Evolutionary conservation across 2,329 filamentous ascomycete genomes (phyloP).

Genomic region (Aspergillus sp.): DNA sequence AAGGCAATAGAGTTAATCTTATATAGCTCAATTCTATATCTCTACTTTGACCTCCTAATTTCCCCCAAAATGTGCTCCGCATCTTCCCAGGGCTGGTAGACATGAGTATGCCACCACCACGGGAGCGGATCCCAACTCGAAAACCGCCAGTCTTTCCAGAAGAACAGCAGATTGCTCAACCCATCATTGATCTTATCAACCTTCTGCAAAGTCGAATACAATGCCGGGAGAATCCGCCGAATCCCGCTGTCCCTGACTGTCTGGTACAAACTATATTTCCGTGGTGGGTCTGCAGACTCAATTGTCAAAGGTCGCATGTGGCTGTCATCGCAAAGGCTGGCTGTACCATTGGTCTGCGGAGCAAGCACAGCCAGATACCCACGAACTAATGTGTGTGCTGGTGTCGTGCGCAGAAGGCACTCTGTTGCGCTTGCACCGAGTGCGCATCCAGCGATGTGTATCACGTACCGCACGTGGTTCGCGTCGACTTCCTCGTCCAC

Average conservation of each 20-base stretch:
- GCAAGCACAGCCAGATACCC: conserved; percentile 26
- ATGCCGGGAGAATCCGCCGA: conserved; percentile 4
- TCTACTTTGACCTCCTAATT: background rate
- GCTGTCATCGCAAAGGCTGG: conserved; percentile 4
- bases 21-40: background rate
- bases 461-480: conserved; percentile 30
- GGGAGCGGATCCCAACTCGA: conserved; percentile 56
- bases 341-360: conserved; percentile 11
- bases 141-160: conserved; percentile 57
- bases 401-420: conserved; percentile 30
- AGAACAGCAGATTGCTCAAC: conserved; percentile 35
- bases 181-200: conserved; percentile 19
- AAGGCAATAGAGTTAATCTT: too few relatives aligned
- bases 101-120: conserved; percentile 56
- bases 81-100: conserved; percentile 51
- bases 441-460: conserved; percentile 32
- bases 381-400: conserved; percentile 16
- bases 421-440: conserved; percentile 26
- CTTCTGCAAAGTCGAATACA: conserved; percentile 21
- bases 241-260: conserved; percentile 6
- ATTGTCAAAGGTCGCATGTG: conserved; percentile 1
- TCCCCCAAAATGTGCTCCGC: conserved; percentile 8
- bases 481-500: conserved; percentile 47
- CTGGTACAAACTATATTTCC: conserved; percentile 6
- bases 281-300: conserved; percentile 1